These are phyloP conservation scores for Ogataea kodamae DNA, from an alignment of 805 yeast species.

Conservation along the genomic window DNA sequence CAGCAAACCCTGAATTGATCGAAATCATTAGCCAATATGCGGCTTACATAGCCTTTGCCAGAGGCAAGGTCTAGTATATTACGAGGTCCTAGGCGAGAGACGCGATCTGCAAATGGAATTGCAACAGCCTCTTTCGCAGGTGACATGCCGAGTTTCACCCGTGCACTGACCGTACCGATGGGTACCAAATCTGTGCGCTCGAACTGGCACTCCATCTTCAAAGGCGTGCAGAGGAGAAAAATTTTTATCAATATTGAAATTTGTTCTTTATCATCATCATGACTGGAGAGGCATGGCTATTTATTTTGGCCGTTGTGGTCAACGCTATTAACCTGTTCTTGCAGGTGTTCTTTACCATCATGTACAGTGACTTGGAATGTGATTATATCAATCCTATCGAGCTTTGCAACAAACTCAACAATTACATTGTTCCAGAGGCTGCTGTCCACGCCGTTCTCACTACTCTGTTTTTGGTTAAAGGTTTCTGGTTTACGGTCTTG, in stretches of 20 bases:
- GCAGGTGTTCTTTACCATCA: conserved; percentile 92
- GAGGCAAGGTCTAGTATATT: conserved; percentile 29
- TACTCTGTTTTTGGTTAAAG: conserved; percentile 69
- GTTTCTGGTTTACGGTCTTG: conserved; percentile 88
- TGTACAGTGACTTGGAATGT: conserved; percentile 91
- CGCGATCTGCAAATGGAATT: conserved; percentile 16
- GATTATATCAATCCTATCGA: conserved; percentile 98
- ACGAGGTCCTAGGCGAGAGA: conserved; percentile 3
- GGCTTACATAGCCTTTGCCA: conserved; percentile 31
- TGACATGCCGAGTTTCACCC: conserved; percentile 19
- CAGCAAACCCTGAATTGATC: conserved; percentile 17
- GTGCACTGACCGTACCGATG: conserved; percentile 1
- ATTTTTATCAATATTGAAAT: conserved; percentile 7
- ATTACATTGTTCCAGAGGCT: conserved; percentile 88
- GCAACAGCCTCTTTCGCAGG: conserved; percentile 10
- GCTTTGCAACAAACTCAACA: conserved; percentile 87
- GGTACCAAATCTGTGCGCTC: conserved; percentile 8
- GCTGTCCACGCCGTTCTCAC: conserved; percentile 72
- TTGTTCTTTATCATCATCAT: conserved; percentile 17
- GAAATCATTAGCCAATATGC: conserved; percentile 22
- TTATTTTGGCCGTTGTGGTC: conserved; percentile 72
- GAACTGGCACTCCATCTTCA: conserved; percentile 2
- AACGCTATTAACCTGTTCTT: conserved; percentile 86
- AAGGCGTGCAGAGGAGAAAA: conserved; percentile 9
- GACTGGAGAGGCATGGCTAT: conserved; percentile 45